phyloP scores from a whole-genome alignment of 2,329 filamentous ascomycete species.

The Exophiala bonariae region DNA sequence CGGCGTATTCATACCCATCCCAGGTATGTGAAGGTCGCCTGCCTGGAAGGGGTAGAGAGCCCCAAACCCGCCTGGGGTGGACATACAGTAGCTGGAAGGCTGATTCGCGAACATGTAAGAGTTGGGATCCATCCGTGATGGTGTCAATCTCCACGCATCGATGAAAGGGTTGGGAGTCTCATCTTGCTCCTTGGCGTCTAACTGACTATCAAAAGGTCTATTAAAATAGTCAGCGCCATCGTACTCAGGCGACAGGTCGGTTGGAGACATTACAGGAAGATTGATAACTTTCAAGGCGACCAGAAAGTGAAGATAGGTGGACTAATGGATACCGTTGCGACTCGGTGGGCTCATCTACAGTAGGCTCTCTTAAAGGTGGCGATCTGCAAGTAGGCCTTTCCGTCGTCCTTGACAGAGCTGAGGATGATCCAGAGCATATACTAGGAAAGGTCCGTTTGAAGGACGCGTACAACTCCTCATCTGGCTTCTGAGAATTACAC shows the following conservation, averaged over 20 bases:
- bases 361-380: constrained; percentile 27
- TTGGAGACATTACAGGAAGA: constrained; percentile 15
- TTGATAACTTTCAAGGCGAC: constrained; percentile 5
- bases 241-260: constrained; percentile 10
- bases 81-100: constrained; percentile 80
- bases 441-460: constrained; percentile 84
- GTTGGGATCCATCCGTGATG: constrained; percentile 82
- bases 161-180: constrained; percentile 77
- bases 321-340: constrained; percentile 25
- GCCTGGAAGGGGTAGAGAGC: constrained; percentile 80
- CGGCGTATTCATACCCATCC: constrained; percentile 72
- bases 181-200: constrained; percentile 71
- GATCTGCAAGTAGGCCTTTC: constrained; percentile 38
- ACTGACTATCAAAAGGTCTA: constrained; percentile 47
- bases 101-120: constrained; percentile 80
- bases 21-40: constrained; percentile 83
- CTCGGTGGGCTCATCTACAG: constrained; percentile 24
- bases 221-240: constrained; percentile 21
- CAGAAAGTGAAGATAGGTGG: constrained; percentile 8
- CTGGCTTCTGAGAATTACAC: constrained; percentile 80
- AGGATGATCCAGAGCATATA: constrained; percentile 57
- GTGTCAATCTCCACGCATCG: constrained; percentile 85
- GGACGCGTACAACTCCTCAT: constrained; percentile 77
- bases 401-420: constrained; percentile 47
- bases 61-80: constrained; percentile 77